phyloP scores from a whole-genome alignment of 768 basidiomycete genomes.

The Lyophyllum atratum region DNA sequence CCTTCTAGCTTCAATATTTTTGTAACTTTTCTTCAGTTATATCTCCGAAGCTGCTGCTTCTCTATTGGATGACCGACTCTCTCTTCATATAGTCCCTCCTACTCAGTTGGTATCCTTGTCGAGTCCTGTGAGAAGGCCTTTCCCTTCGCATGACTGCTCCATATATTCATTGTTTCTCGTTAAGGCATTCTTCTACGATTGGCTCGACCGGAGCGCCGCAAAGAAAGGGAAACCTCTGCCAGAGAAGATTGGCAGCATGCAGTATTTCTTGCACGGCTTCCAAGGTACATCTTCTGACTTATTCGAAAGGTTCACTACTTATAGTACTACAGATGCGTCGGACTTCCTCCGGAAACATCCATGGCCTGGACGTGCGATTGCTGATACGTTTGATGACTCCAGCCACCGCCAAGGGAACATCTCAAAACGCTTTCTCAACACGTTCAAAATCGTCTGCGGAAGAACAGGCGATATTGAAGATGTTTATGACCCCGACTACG shows the following conservation, averaged over 20 bases:
- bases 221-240: conserved; percentile 85
- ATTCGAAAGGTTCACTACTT: neutral
- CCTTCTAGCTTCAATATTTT: neutral
- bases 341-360: conserved; percentile 86
- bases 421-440: conserved; percentile 66
- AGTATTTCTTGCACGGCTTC: conserved; percentile 84
- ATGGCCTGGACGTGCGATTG: conserved; percentile 83
- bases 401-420: conserved; percentile 72
- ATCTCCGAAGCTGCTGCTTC: conserved; percentile 90
- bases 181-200: conserved; percentile 91
- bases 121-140: conserved; percentile 53
- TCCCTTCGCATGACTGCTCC: neutral
- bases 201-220: conserved; percentile 78
- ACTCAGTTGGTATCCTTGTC: conserved; percentile 84
- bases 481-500: conserved; percentile 66
- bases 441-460: conserved; percentile 83
- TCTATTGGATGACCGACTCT: conserved; percentile 72
- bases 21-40: conserved; percentile 51
- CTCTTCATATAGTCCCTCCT: conserved; percentile 80
- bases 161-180: neutral
- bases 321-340: conserved; percentile 63
- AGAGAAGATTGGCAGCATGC: conserved; percentile 90
- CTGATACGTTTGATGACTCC: conserved; percentile 86
- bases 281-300: conserved; percentile 47
- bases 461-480: conserved; percentile 77